Conservation (phyloP, 768 basidiomycete genomes). For the Crassisporium funariophilum region DNA sequence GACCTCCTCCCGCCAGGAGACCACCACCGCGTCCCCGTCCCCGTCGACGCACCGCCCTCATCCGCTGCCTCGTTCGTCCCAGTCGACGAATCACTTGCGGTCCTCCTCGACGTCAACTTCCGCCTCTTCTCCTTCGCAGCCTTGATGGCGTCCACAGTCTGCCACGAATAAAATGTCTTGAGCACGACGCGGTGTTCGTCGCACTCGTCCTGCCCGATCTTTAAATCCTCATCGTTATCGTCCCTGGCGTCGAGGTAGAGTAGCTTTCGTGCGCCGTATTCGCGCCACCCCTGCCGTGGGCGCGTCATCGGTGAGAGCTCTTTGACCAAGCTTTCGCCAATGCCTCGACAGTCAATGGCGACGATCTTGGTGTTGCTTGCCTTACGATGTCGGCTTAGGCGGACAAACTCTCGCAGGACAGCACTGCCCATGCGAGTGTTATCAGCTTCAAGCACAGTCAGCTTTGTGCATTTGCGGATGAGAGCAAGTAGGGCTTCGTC, state of each 20-base stretch:
- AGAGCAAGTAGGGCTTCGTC: conserved; percentile 66
- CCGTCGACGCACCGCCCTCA: conserved; percentile 23
- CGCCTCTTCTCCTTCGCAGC: conserved; percentile 66
- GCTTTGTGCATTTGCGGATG: conserved; percentile 59
- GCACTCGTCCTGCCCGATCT: conserved; percentile 80
- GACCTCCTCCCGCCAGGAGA: conserved; percentile 49
- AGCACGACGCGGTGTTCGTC: conserved; percentile 71
- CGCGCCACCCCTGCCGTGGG: conserved; percentile 73
- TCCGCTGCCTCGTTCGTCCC: conserved; percentile 33
- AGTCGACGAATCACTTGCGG: conserved; percentile 37
- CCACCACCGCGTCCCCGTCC: conserved; percentile 51
- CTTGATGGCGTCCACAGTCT: conserved; percentile 79
- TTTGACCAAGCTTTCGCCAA: conserved; percentile 62
- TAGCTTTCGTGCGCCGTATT: conserved; percentile 71
- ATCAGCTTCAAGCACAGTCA: conserved; percentile 76
- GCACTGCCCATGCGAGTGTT: conserved; percentile 68
- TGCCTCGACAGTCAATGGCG: conserved; percentile 74
- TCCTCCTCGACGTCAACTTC: conserved; percentile 49
- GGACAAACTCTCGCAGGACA: conserved; percentile 70
- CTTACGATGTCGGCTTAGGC: conserved; percentile 49
- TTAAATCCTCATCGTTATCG: conserved; percentile 59
- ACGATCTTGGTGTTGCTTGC: conserved; percentile 56
- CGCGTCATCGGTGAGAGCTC: conserved; percentile 62
- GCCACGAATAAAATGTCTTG: conserved; percentile 87
- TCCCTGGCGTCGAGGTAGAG: conserved; percentile 73